These are phyloP conservation scores for Glycine latifolia DNA, from an alignment of 306 rosid species.

Conservation along the genomic window DNA sequence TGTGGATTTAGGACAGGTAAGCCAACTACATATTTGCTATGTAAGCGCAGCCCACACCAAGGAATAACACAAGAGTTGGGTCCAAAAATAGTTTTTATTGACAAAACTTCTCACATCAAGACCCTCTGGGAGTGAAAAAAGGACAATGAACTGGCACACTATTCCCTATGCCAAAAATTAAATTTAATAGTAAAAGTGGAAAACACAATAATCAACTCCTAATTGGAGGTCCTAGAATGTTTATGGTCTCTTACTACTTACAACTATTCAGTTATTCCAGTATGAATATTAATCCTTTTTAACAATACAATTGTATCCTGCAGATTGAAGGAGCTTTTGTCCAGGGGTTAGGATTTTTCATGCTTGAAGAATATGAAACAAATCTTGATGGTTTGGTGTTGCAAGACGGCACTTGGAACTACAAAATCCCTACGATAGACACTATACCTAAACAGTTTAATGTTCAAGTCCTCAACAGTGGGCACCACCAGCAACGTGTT, in stretches of 20 bases:
- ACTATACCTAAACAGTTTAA: slow-evolving; percentile 84
- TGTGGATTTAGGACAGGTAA: slow-evolving; percentile 97
- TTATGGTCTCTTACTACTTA: background rate
- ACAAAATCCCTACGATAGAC: slow-evolving; percentile 89
- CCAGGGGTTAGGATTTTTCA: slow-evolving; percentile 90
- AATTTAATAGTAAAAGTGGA: background rate
- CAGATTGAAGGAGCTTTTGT: slow-evolving; percentile 99
- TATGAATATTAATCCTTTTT: no score
- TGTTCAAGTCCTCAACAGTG: slow-evolving; percentile 78
- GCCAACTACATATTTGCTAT: background rate
- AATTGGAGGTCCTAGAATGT: background rate
- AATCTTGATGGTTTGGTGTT: slow-evolving; percentile 72
- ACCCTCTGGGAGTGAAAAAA: background rate
- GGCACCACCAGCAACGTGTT: slow-evolving; percentile 75
- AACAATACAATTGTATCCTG: slow-evolving; percentile 42
- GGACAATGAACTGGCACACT: background rate
- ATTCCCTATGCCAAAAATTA: background rate
- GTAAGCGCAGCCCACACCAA: background rate
- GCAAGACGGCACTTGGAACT: slow-evolving; percentile 84
- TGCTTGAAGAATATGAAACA: slow-evolving; percentile 81
- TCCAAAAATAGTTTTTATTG: background rate
- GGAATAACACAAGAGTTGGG: background rate
- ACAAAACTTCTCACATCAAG: background rate
- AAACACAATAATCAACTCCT: background rate
- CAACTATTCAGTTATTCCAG: background rate